A percentile compares a stretch with the other conserved stretches of the same genome.
phyloP scores from a whole-genome alignment of 768 basidiomycete species.

The Macrolepiota dolichaula region DNA sequence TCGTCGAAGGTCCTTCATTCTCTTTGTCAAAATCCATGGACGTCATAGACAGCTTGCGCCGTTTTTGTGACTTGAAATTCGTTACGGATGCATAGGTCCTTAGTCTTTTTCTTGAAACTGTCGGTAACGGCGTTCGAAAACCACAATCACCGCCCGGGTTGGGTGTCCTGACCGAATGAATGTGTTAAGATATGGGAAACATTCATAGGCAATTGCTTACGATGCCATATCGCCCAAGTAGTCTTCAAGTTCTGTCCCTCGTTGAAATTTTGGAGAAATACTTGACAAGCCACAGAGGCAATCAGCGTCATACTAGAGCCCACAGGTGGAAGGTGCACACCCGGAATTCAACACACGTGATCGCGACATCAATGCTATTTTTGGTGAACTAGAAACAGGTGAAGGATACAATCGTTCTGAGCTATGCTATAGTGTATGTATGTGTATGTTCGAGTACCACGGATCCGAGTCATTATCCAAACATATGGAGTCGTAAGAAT shows the following conservation, averaged over 20 bases:
- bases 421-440: slow-evolving; percentile 3
- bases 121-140: slow-evolving; percentile 6
- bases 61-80: slow-evolving; percentile 22
- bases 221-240: not conserved
- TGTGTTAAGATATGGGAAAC: not conserved
- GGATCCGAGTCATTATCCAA: not conserved
- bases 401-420: not conserved
- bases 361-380: not conserved
- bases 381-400: not conserved
- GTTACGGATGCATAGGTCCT: slow-evolving; percentile 19
- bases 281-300: not conserved
- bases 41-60: slow-evolving; percentile 18
- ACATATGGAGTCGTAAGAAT: not conserved
- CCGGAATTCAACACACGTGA: slow-evolving; percentile 2
- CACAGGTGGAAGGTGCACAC: not conserved
- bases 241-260: not conserved
- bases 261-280: not conserved
- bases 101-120: slow-evolving; percentile 2
- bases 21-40: slow-evolving; percentile 15
- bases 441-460: not conserved
- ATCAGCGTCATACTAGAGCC: not conserved
- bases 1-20: slow-evolving; percentile 6
- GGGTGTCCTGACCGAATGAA: not conserved
- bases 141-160: not conserved
- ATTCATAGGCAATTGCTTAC: not conserved